Evolutionary conservation across 495 filamentous ascomycete genomes (phyloP), one percentile per base, ranked within the genome.

Genomic region (Penicillium desertorum): DNA sequence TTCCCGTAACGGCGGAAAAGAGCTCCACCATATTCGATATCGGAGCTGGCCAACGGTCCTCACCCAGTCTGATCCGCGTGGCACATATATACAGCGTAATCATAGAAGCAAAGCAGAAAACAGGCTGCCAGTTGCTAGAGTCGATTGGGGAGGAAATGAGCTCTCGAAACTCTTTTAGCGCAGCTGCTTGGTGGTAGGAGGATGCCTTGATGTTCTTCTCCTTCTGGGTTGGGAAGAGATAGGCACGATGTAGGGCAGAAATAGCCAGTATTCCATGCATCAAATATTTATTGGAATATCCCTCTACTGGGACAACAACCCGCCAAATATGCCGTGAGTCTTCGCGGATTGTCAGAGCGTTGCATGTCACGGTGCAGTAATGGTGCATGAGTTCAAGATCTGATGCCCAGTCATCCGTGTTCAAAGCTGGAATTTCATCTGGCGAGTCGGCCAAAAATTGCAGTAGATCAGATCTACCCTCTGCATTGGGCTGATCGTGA

Each of bases 231-330:
- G 60, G 53, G 23, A 49, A 58, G 9, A 68, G 55, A 45, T 63
- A 62, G 17, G 63, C 57, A n/a, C 76, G 65, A 36, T 77, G 75
- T 16, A 74, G 51, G 16, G 74, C 72, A 10, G 74, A 64, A 10
- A 77, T 59, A 10, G 75, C 74, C 17, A 77, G 59, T 19, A 77
- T 57, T 32, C 74, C 75, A 34, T 76, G 71, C 71, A 76, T 73
- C 19, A 77, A 50, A 50, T 73, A 77, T 17, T 62, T 60, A 45
- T 76, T 71, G 1, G 62, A 34, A 45, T 76, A 71, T 5, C 68
- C 75, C 34, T 75, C 66, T 8, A 68, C 66, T 2, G 73, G 73
- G 0, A 73, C 58, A 22, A 68, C 57, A 7, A 60, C 51, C 10
- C 63, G 66, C 69, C 75, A 78, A 20, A 77, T 62, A 36, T 66